These are phyloP conservation scores for Acanthamoeba quina DNA, from an alignment of 208 protist genomes.

Conservation along the genomic window DNA sequence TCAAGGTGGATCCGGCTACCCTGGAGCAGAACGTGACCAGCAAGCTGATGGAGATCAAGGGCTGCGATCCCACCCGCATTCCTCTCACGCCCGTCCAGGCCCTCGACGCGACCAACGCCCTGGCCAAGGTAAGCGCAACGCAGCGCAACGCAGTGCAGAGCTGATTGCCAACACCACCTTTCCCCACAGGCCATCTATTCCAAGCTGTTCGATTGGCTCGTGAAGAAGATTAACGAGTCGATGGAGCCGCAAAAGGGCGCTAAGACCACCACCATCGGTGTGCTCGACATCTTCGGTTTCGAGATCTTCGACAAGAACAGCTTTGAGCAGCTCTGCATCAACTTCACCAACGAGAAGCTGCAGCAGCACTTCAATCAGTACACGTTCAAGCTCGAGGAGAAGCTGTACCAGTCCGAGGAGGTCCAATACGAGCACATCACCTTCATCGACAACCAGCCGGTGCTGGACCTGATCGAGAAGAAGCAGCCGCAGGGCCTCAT, in stretches of 20 bases:
- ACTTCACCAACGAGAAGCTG: conserved; percentile 90
- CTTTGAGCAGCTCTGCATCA: conserved; percentile 92
- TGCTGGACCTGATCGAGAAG: conserved; percentile 32
- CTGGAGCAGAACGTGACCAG: conserved; percentile 53
- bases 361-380: conserved; percentile 87
- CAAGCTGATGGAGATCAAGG: conserved; percentile 63
- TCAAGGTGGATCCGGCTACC: conserved; percentile 24
- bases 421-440: conserved; percentile 33
- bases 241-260: conserved; percentile 62
- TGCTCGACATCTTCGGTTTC: conserved; percentile 86
- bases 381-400: conserved; percentile 85
- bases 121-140: conserved; percentile 76
- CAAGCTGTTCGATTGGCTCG: conserved; percentile 88
- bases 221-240: conserved; percentile 85
- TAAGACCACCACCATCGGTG: conserved; percentile 61
- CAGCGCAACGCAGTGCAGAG: no score
- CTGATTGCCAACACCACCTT: no score
- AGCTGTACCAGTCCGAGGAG: conserved; percentile 80
- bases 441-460: conserved; percentile 34
- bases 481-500: conserved; percentile 5
- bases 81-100: conserved; percentile 60
- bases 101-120: conserved; percentile 82
- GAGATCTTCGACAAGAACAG: conserved; percentile 93
- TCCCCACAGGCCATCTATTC: conserved; percentile 82
- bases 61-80: conserved; percentile 59